These are phyloP conservation scores for Pseudonitzschia multiseries DNA, from an alignment of 108 stramenopile species.

Conservation along the genomic window DNA sequence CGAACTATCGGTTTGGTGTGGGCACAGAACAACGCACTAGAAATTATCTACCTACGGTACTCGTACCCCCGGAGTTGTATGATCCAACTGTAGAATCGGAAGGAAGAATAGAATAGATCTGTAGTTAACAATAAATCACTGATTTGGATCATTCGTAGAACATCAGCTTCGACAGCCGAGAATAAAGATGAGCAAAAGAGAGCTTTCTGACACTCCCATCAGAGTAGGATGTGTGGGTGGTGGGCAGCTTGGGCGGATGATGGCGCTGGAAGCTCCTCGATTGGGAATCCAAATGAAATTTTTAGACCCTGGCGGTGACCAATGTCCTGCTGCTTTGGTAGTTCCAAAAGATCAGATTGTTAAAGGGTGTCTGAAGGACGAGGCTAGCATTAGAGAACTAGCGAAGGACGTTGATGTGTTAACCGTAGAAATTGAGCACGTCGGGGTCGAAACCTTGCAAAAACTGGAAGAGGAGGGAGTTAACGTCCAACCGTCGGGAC, in stretches of 20 bases:
- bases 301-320: constrained; percentile 76
- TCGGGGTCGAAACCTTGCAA: constrained; percentile 84
- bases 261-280: constrained; percentile 95
- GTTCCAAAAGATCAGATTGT: constrained; percentile 52
- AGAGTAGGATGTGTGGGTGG: constrained; percentile 96
- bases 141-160: neutral
- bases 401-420: constrained; percentile 78
- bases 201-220: constrained; percentile 24
- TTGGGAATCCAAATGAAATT: constrained; percentile 85
- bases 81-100: too few species aligned
- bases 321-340: constrained; percentile 72
- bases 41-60: too few species aligned
- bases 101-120: too few species aligned
- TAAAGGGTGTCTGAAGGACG: constrained; percentile 85
- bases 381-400: constrained; percentile 69
- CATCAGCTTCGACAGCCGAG: neutral
- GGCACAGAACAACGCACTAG: too few species aligned
- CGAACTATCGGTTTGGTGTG: too few species aligned
- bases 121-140: too few species aligned
- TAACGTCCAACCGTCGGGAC: constrained; percentile 87
- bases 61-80: too few species aligned
- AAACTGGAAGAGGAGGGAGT: constrained; percentile 79
- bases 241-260: constrained; percentile 99
- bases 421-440: constrained; percentile 99
- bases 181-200: neutral